Evolutionary conservation across 1,284 basidiomycete species (phyloP), one percentile per base, ranked within the genome.

Genomic region (Naganishia sp.): DNA sequence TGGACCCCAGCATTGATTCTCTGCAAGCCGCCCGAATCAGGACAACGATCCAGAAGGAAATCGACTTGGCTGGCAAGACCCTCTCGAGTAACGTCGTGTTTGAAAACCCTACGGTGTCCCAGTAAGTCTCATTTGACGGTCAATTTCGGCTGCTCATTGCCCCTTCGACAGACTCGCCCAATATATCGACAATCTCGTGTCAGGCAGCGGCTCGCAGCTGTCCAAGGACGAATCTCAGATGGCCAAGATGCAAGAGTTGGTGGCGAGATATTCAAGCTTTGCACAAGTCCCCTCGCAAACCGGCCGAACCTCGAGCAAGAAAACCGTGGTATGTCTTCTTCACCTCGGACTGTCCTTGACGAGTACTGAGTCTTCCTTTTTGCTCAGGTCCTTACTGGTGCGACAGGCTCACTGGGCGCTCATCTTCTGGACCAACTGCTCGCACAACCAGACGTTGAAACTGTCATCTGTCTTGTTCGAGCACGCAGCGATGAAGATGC

Each of bases 331-430:
- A 49, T 7, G 63, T 65, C 33, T 23, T 39, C 23, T 16, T 3
- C 6, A 4, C 42, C 23, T 68, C 15, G 71, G n/a, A 21, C 15
- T 11, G 13, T 33, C n/a, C 74, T 28, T 10, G 11, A 9, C 48
- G 9, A 33, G 23, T 2, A 36, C 49, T 63, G 21, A 63, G 6
- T 18, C 57, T 25, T 48, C 23, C 6, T 28, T 39, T 3, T 18
- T 15, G 7, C 46, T 25, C 11, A 55, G 57, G 31, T 66, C 3
- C 77, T 88, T 33, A 87, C 86, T 0, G 86, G 86, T 5, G 84
- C 83, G 0, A 86, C 86, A 0, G 86, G 86, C 0, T 84, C 84
- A 0, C 81, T 88, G 6, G 87, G 87, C 3, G 85, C 86, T 0
- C 83, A 86, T 65, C 79, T 87, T 13, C 81, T 88, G 21, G 74